A percentile compares a stretch with the other conserved stretches of the same genome.
phyloP scores from a whole-genome alignment of 176 grass and related monocot genomes.

The Musa itinerans region DNA sequence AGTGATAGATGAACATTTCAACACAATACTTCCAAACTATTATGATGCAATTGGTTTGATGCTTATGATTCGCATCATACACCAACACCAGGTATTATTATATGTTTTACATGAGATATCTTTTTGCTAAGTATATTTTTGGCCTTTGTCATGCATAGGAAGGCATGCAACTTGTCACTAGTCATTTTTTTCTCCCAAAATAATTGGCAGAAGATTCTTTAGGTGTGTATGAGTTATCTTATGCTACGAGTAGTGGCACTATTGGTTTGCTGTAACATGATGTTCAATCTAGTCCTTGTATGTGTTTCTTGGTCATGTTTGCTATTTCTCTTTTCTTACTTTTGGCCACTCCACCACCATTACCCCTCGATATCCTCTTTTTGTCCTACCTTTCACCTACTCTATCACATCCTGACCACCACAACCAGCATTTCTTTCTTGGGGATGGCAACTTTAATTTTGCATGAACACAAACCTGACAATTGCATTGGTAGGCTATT shows the following conservation, averaged over 20 bases:
- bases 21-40: constrained; percentile 71
- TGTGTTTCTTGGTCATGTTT: background rate
- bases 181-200: background rate
- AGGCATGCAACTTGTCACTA: background rate
- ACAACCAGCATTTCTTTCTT: too few relatives aligned
- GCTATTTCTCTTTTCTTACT: background rate
- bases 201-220: background rate
- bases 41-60: constrained; percentile 95
- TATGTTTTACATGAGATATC: background rate
- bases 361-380: too few relatives aligned
- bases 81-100: constrained; percentile 84
- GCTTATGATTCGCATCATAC: constrained; percentile 99
- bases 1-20: constrained; percentile 95
- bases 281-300: background rate
- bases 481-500: too few relatives aligned
- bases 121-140: background rate
- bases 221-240: background rate
- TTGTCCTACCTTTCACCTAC: too few relatives aligned
- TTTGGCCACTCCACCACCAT: too few relatives aligned
- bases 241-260: too few relatives aligned
- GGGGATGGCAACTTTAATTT: too few relatives aligned
- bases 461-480: too few relatives aligned
- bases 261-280: too few relatives aligned
- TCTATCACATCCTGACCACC: too few relatives aligned
- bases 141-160: background rate